Percentiles rank a stretch among this genome's conserved stretches.
These are phyloP conservation scores for Cordyceps cicadae DNA, from an alignment of 2,329 filamentous ascomycete genomes.

Conservation along the genomic window DNA sequence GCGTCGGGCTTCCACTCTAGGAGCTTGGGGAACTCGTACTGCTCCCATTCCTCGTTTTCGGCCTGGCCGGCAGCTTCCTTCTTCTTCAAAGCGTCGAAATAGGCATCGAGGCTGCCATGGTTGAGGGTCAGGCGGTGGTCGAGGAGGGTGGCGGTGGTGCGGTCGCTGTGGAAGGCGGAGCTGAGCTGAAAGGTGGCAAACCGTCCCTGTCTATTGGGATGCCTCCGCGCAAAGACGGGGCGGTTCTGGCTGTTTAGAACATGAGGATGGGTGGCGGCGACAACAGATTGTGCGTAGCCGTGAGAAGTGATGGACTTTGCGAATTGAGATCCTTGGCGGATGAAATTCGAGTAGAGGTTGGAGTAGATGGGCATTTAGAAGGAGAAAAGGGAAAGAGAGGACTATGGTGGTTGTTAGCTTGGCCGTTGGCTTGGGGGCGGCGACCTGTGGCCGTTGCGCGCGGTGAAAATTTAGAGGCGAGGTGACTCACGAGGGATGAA, in stretches of 20 bases:
- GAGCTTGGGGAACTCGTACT: conserved; percentile 80
- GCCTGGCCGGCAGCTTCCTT: conserved; percentile 55
- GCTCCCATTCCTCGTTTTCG: conserved; percentile 72
- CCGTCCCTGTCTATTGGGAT: conserved; percentile 45
- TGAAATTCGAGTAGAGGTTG: conserved; percentile 67
- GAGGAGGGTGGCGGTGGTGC: conserved; percentile 39
- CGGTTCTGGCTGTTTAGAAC: conserved; percentile 66
- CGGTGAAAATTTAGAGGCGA: neutral
- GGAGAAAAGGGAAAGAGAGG: conserved; percentile 46
- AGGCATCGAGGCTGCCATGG: conserved; percentile 72
- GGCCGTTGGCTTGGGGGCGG: neutral
- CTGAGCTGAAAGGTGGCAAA: conserved; percentile 56
- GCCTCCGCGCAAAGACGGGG: conserved; percentile 53
- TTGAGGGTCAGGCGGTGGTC: conserved; percentile 48
- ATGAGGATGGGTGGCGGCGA: conserved; percentile 80
- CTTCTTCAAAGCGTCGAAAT: conserved; percentile 84
- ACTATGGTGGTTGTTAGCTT: conserved; percentile 19
- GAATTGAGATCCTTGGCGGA: conserved; percentile 80
- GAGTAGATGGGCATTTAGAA: conserved; percentile 87
- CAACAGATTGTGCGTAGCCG: conserved; percentile 95
- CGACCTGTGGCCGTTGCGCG: neutral
- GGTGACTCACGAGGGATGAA: conserved; percentile 6
- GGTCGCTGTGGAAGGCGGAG: conserved; percentile 64
- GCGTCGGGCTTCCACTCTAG: conserved; percentile 77
- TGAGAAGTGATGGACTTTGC: conserved; percentile 93